These are phyloP conservation scores for Hygrophorus pudorinus DNA, from an alignment of 768 basidiomycete genomes.

Conservation along the genomic window DNA sequence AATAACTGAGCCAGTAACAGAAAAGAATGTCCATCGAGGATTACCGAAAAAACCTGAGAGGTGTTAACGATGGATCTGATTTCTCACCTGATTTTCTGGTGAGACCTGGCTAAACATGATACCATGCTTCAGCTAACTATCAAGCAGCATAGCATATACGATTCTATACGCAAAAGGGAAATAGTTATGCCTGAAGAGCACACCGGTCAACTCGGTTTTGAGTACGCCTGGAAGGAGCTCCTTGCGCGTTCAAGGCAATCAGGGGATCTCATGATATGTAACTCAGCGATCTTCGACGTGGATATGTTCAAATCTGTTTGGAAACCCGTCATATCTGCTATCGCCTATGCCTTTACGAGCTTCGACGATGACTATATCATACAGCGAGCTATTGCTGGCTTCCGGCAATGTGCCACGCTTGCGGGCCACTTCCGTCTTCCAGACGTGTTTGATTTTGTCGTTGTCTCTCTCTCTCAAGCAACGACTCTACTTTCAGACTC, in stretches of 20 bases:
- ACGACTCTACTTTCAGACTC: constrained; percentile 78
- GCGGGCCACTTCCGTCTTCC: constrained; percentile 84
- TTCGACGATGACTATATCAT: constrained; percentile 97
- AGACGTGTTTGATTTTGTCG: constrained; percentile 95
- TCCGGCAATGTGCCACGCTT: constrained; percentile 90
- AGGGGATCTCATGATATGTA: constrained; percentile 69
- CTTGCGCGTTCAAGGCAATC: constrained; percentile 66
- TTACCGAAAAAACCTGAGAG: constrained; percentile 84
- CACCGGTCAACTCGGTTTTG: constrained; percentile 91
- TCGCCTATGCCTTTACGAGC: constrained; percentile 91
- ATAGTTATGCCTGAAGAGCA: constrained; percentile 98
- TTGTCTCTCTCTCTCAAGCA: constrained; percentile 84
- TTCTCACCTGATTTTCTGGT: constrained; percentile 86
- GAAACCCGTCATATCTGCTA: constrained; percentile 88
- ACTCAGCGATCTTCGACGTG: constrained; percentile 71
- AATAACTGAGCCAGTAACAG: constrained; percentile 26
- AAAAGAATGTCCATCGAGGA: constrained; percentile 97
- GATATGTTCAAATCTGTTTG: constrained; percentile 94
- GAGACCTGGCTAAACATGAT: constrained; percentile 13
- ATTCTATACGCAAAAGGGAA: constrained; percentile 88
- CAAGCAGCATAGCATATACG: constrained; percentile 75
- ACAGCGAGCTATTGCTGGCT: constrained; percentile 90
- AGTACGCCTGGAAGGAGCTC: constrained; percentile 98
- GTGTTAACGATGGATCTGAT: constrained; percentile 79
- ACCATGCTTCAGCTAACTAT: background rate